Evolutionary conservation across 345 rosid genomes (phyloP).

Genomic region (Acer saccharum): DNA sequence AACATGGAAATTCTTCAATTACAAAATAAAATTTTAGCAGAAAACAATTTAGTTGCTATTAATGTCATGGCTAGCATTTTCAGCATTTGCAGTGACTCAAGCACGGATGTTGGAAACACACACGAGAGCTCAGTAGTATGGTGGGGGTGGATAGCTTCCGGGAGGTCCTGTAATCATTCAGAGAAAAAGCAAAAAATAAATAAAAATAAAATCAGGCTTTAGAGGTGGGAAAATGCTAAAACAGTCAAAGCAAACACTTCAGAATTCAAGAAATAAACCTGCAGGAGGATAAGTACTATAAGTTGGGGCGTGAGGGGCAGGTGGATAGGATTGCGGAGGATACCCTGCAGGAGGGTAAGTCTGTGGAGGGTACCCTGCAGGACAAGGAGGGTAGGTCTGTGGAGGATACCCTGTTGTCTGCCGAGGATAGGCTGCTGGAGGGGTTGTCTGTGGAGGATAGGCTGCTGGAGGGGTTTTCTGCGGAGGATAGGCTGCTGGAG

Average conservation of each 20-base stretch:
- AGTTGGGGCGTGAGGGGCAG: conserved; percentile 3
- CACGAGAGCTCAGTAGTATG: conserved; percentile 14
- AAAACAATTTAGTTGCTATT: background rate
- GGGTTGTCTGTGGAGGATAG: conserved; percentile 21
- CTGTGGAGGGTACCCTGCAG: background rate
- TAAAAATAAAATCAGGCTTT: background rate
- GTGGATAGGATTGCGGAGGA: conserved; percentile 16
- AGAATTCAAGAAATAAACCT: background rate
- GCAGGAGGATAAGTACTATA: conserved; percentile 14
- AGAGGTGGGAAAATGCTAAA: background rate
- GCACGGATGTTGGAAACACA: background rate
- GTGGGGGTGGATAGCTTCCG: conserved; percentile 23
- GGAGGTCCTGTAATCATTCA: conserved; percentile 17
- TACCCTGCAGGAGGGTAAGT: conserved; percentile 11
- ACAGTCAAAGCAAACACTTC: background rate
- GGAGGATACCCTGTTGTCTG: background rate
- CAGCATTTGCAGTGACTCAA: background rate
- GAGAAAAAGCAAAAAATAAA: background rate
- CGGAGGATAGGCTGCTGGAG: conserved; percentile 24
- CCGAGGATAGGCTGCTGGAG: background rate
- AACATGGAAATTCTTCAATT: background rate
- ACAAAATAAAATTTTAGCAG: background rate
- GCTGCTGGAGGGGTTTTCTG: conserved; percentile 17
- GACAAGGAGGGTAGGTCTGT: background rate
- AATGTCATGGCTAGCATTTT: background rate